phyloP scores from a whole-genome alignment of 2,329 filamentous ascomycete species.

The Monosporascus sp. region DNA sequence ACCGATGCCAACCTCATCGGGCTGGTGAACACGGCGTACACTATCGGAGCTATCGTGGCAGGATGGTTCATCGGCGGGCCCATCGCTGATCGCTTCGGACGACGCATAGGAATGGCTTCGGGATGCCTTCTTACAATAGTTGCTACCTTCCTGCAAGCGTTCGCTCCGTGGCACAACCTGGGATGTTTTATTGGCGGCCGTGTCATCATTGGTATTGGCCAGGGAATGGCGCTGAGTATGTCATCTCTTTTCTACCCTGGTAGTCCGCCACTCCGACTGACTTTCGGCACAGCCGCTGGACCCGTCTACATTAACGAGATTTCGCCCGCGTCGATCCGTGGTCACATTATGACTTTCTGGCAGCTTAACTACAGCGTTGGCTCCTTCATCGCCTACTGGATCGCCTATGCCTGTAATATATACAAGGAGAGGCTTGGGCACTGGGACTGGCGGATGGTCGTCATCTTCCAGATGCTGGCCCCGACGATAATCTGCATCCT shows the following conservation, averaged over 20 bases:
- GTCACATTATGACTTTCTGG: slow-evolving; percentile 66
- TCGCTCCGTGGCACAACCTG: slow-evolving; percentile 54
- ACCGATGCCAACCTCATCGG: slow-evolving; percentile 40
- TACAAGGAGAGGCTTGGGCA: slow-evolving; percentile 53
- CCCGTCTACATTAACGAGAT: slow-evolving; percentile 69
- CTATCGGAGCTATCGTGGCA: slow-evolving; percentile 63
- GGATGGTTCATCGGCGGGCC: slow-evolving; percentile 67
- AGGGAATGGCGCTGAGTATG: slow-evolving; percentile 59
- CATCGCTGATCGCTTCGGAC: slow-evolving; percentile 54
- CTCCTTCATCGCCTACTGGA: slow-evolving; percentile 60
- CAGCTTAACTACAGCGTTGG: slow-evolving; percentile 64
- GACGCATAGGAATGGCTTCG: slow-evolving; percentile 59
- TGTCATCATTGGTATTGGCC: slow-evolving; percentile 64
- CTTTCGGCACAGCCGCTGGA: slow-evolving; percentile 46
- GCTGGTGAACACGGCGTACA: slow-evolving; percentile 63
- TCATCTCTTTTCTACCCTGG: slow-evolving; percentile 27
- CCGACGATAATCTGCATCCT: slow-evolving; percentile 56
- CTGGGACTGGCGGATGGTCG: slow-evolving; percentile 70
- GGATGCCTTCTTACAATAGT: slow-evolving; percentile 62
- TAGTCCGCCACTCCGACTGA: slow-evolving; percentile 1
- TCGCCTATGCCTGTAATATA: slow-evolving; percentile 58
- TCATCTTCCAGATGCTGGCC: slow-evolving; percentile 68
- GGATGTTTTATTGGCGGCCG: slow-evolving; percentile 65
- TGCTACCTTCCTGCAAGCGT: slow-evolving; percentile 65
- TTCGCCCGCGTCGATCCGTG: slow-evolving; percentile 58